Conservation (phyloP, 352 stramenopile genomes). For the Phytopythium vexans region DNA sequence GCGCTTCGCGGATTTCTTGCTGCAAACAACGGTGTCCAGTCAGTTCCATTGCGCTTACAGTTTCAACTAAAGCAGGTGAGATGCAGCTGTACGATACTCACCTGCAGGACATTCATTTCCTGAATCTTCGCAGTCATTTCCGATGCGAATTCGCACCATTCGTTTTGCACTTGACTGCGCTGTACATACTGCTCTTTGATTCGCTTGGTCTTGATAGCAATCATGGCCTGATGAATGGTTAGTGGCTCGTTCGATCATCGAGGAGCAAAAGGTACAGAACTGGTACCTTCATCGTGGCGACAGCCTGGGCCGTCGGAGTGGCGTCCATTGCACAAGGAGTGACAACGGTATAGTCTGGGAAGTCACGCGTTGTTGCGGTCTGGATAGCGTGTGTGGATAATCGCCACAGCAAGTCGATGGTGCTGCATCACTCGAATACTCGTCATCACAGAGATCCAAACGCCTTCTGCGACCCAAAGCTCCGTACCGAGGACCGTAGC, state of each 20-base stretch:
- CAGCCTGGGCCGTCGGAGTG: constrained; percentile 4
- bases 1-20: constrained; percentile 43
- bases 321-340: neutral
- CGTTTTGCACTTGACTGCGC: constrained; percentile 35
- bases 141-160: constrained; percentile 32
- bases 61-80: neutral
- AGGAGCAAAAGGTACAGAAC: neutral
- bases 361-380: constrained; percentile 15
- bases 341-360: constrained; percentile 10
- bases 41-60: no score
- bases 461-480: neutral
- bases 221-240: constrained; percentile 26
- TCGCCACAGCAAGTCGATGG: constrained; percentile 54
- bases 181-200: constrained; percentile 36
- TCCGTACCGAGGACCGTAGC: constrained; percentile 37
- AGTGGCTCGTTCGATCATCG: constrained; percentile 1
- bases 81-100: constrained; percentile 4
- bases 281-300: constrained; percentile 17
- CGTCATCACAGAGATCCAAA: neutral
- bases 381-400: constrained; percentile 43
- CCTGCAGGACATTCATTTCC: constrained; percentile 23
- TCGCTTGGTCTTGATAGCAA: constrained; percentile 37
- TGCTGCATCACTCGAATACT: constrained; percentile 10
- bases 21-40: constrained; percentile 4
- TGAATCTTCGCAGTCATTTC: constrained; percentile 35